Evolutionary conservation across 2,329 filamentous ascomycete species (phyloP).

Genomic region (Beauveria medogensis): DNA sequence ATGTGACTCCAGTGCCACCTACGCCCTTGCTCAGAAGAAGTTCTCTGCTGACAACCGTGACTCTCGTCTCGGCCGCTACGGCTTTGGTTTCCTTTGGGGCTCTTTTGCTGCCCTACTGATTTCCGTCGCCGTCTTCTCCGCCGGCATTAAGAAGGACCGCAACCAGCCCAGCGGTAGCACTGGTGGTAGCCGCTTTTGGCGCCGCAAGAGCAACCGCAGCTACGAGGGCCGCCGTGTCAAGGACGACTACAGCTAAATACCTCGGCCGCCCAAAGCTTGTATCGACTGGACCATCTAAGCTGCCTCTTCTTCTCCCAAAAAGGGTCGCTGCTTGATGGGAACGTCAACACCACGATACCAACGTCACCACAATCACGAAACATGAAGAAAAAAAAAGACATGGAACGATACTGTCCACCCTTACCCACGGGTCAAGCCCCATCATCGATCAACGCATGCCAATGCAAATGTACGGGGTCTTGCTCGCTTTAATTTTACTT

Average conservation of each 20-base stretch:
- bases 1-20: slow-evolving; percentile 37
- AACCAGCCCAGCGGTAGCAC: slow-evolving; percentile 18
- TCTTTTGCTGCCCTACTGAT: slow-evolving; percentile 59
- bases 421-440: not conserved
- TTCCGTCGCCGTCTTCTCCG: slow-evolving; percentile 58
- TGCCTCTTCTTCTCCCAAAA: too few species aligned
- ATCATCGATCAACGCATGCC: not conserved
- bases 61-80: slow-evolving; percentile 57
- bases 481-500: slow-evolving; percentile 1
- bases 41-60: slow-evolving; percentile 49
- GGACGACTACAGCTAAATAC: slow-evolving; percentile 55
- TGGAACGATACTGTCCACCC: slow-evolving; percentile 4
- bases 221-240: slow-evolving; percentile 52
- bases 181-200: slow-evolving; percentile 23
- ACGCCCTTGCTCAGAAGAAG: slow-evolving; percentile 60
- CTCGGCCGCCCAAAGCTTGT: not conserved
- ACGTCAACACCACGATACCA: slow-evolving; percentile 1
- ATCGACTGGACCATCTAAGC: not conserved
- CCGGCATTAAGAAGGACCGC: slow-evolving; percentile 44
- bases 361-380: not conserved
- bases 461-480: not conserved
- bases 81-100: slow-evolving; percentile 72
- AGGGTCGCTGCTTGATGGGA: not conserved
- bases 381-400: not conserved
- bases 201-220: slow-evolving; percentile 30